Base-by-base conservation (phyloP, 257 asterid genomes). In the Datura wrightii region DNA sequence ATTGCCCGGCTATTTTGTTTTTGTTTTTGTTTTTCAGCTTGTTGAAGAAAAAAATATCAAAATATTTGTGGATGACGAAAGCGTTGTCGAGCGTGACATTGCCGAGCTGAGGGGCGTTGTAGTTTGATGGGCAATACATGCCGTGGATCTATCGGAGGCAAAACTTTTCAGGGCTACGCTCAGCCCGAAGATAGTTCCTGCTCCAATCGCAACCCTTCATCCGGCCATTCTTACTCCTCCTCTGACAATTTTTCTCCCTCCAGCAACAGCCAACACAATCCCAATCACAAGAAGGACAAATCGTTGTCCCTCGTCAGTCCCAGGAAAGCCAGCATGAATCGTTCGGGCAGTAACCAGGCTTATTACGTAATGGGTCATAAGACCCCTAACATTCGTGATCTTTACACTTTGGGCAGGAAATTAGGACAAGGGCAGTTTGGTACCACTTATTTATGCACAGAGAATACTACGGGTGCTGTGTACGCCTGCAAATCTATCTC, bases 371-470 rank as follows among this genome's bases (percentile, higher is more conserved):
- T 78, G 63, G 82, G 82, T 13, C 82, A 78, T 31, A 78, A 8
- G 42, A 78, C 82, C 8, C 34, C 1, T 3, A 78, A 78, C 15
- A 78, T 78, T 78, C 82, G 63, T 3, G 82, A 78, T 52, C 44
- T 52, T 78, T 83, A 83, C 1, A 83, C 85, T 9, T 18, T 83
- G 41, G 80, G 85, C 4, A 55, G 79, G 13, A 83, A 83, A 15
- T 59, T 83, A 19, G 85, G 85, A 31, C 80, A 83, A 67, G 85
- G 85, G 7, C 85, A 83, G 8, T 83, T 83, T 53, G 85, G 85
- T n/a, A 83, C 85, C 3, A 83, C 85, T 34, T 67, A 83, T 37
- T 74, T 66, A 67, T 83, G 85, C 1, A 67, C 54, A 0, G 80
- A 83, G 3, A 67, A 67, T 9, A 56, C 85, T 10, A 34, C 85